These are phyloP conservation scores for Fusarium pseudograminearum DNA, from an alignment of 2,329 filamentous ascomycete species.

Conservation along the genomic window DNA sequence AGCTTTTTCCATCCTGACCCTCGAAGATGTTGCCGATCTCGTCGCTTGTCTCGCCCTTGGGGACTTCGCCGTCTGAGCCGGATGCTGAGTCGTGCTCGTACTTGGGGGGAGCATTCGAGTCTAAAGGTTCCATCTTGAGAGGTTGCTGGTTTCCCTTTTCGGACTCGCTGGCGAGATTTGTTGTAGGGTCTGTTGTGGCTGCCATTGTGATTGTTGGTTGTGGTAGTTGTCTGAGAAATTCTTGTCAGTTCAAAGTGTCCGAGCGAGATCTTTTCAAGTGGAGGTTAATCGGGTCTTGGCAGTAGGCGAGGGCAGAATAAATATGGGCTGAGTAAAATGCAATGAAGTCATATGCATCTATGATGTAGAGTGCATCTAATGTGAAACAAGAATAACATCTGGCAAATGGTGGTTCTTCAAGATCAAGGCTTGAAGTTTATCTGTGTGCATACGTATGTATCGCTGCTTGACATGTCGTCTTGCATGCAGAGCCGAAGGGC, in stretches of 20 bases:
- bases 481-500: conserved; percentile 1
- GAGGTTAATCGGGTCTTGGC: background rate
- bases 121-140: background rate
- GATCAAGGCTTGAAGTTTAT: background rate
- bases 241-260: background rate
- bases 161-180: conserved; percentile 3
- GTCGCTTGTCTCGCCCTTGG: conserved; percentile 14
- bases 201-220: background rate
- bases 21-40: conserved; percentile 27
- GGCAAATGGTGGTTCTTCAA: background rate
- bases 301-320: background rate
- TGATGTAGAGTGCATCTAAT: background rate
- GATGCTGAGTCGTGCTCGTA: conserved; percentile 12
- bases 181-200: background rate
- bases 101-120: background rate
- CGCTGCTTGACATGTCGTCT: background rate
- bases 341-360: background rate
- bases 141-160: background rate
- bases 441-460: background rate
- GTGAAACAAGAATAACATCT: background rate
- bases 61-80: conserved; percentile 10
- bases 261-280: background rate
- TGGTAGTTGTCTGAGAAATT: background rate
- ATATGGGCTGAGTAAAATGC: background rate
- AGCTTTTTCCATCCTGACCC: conserved; percentile 35